Evolutionary conservation across 2,329 filamentous ascomycete species (phyloP), one percentile per base, ranked within the genome.

Genomic region (Colletotrichum sublineola): DNA sequence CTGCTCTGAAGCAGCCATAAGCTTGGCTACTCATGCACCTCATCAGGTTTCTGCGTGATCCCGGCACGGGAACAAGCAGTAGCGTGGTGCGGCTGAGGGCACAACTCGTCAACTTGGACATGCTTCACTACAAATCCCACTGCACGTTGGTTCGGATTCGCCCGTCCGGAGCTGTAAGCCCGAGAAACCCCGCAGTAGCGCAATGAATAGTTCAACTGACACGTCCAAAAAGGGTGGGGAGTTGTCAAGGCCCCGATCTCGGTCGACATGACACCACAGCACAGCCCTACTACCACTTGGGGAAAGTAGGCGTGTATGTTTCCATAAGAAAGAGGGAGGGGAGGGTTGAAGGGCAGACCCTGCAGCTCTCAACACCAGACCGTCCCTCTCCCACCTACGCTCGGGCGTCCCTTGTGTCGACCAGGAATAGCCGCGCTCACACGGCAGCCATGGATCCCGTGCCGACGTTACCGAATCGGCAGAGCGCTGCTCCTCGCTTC

Each of bases 361-460:
- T 40, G 68, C 65, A 36, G 50, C 44, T n/a, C 44, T 15, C 42
- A 58, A 52, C 62, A 52, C 53, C 38, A n/a, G 5, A 4, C 46
- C 20, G 46, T 48, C 44, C 44, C 44, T n/a, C 44, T 44, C 14
- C 29, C 18, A 29, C 20, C n/a, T 29, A 7, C 33, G 65, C 68
- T 63, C 42, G 64, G 52, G 38, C 58, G 40, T 20, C 38, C 44
- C 68, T 66, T 46, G 57, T 20, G 31, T 48, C 8, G 7, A 53
- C 38, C 15, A 18, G 52, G 44, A 40, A 63, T 53, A 68, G 50
- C 52, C 58, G 52, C 65, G 55, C 20, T 31, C 20, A n/a, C 15
- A 63, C 68, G 65, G 65, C 48, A 44, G n/a, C 65, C 50, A 68
- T 68, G 68, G 38, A 58, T 68, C 48, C 68, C 52, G 52, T 68